These are phyloP conservation scores for Westerdykella sp. DNA, from an alignment of 2,329 filamentous ascomycete genomes.

Conservation along the genomic window DNA sequence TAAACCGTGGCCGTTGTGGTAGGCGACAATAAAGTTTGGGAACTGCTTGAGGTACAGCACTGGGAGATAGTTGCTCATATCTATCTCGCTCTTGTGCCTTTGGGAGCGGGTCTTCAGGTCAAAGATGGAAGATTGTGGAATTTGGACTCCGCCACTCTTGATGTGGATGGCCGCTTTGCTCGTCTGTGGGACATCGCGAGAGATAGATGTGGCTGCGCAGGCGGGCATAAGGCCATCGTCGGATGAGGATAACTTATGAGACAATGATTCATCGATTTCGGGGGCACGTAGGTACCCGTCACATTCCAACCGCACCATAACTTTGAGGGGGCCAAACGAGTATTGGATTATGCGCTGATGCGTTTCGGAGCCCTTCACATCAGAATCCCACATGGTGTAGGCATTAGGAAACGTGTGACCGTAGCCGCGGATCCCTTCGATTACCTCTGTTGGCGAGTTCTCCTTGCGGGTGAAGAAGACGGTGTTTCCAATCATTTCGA, in stretches of 20 bases:
- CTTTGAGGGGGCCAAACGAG: conserved; percentile 47
- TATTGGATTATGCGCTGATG: conserved; percentile 60
- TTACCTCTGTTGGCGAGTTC: conserved; percentile 52
- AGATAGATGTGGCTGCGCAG: too few species aligned
- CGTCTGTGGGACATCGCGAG: too few species aligned
- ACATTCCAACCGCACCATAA: conserved; percentile 51
- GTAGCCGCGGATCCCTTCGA: conserved; percentile 53
- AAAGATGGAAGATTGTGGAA: conserved; percentile 44
- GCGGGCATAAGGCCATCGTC: conserved; percentile 3
- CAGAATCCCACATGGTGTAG: conserved; percentile 58
- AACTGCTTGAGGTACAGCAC: conserved; percentile 49
- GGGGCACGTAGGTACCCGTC: conserved; percentile 48
- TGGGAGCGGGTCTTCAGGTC: conserved; percentile 48
- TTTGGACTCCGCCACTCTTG: conserved; percentile 12
- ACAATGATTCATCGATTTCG: too few species aligned
- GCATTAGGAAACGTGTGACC: conserved; percentile 62
- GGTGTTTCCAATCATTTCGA: conserved; percentile 51
- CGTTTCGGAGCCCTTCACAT: conserved; percentile 50
- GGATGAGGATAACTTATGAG: too few species aligned
- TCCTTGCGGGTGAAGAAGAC: conserved; percentile 60
- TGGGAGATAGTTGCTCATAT: conserved; percentile 40
- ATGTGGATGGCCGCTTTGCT: background rate
- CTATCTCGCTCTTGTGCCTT: conserved; percentile 22
- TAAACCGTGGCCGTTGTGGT: conserved; percentile 38
- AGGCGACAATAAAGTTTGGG: conserved; percentile 48